Evolutionary conservation across 2,329 filamentous ascomycete species (phyloP), one percentile per base, ranked within the genome.

Genomic region (Sphaerulina musiva): DNA sequence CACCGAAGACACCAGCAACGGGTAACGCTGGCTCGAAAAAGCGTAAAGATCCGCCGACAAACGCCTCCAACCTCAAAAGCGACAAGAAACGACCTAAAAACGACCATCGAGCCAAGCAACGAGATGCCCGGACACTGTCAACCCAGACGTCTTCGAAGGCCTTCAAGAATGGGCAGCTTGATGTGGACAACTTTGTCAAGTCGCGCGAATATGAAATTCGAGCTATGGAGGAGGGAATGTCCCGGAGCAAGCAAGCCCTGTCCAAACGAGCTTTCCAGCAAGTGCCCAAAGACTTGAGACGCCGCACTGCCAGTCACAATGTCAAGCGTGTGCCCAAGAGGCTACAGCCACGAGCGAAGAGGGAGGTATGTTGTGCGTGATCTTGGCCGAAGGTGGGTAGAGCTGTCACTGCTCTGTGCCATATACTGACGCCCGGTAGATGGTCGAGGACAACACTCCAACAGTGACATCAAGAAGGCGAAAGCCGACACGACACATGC

Each of bases 221-320:
- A 54, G 86, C 91, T 1, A 75, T 97, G 45, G 87, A 95, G 68
- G 78, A 85, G 65, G 89, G 87, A 56, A 93, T 97, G 80, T 78
- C 80, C 51, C 83, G 81, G 36, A 86, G 88, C 45, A 91, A 87
- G 69, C 76, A 76, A 59, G 76, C 73, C 1, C 65, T 82, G 56
- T 76, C 80, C 42, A 84, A 82, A 54, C 80, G 92, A 48, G 91
- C 92, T 11, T 97, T 97, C 66, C 93, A 98, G 70, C 82, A 89
- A 62, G 87, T 98, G 4, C 93, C 93, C 1, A 82, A 89, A 62
- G 84, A 85, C 47, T 74, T 98, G 79, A 79, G 93, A 61, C 79
- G 93, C 60, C 80, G 93, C 63, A 95, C 92, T 0, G 93, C 92
- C 17, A 95, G 90, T 69, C 93, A 98, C 73, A 96, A 98, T 78